These are phyloP conservation scores for Globisporangium camurandrum DNA, from an alignment of 352 stramenopile genomes.

Conservation along the genomic window DNA sequence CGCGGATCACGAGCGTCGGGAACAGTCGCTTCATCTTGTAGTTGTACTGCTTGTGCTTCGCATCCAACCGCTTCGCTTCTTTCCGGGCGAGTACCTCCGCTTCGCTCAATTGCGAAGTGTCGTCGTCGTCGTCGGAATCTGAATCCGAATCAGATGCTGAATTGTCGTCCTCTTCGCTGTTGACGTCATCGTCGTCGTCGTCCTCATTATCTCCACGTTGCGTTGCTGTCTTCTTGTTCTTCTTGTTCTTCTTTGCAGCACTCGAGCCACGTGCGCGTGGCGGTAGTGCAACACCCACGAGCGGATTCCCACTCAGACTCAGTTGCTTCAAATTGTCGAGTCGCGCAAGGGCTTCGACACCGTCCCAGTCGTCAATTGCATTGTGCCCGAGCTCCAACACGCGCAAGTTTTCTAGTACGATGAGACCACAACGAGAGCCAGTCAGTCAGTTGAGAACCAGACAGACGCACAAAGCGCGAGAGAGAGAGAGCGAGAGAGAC, in stretches of 20 bases:
- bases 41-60: constrained; percentile 85
- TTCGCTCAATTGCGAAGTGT: constrained; percentile 22
- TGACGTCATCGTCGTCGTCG: constrained; percentile 9
- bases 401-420: constrained; percentile 54
- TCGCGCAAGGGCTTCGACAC: constrained; percentile 48
- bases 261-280: too few relatives aligned
- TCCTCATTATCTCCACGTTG: constrained; percentile 4
- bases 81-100: constrained; percentile 51
- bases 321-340: constrained; percentile 72
- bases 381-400: constrained; percentile 81
- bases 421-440: constrained; percentile 5
- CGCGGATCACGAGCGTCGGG: constrained; percentile 67
- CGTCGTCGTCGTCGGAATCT: constrained; percentile 11
- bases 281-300: constrained; percentile 50
- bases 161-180: too few relatives aligned
- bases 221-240: constrained; percentile 18
- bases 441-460: not conserved
- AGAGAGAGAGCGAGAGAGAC: not conserved
- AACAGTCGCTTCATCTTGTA: constrained; percentile 87
- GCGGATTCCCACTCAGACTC: constrained; percentile 74
- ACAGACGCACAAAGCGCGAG: not conserved
- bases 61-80: constrained; percentile 57
- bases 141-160: constrained; percentile 9
- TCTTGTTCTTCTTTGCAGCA: not conserved
- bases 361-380: constrained; percentile 71